Conservation (phyloP, 1,139 yeast genomes). For the Sugiyamaella sp. region DNA sequence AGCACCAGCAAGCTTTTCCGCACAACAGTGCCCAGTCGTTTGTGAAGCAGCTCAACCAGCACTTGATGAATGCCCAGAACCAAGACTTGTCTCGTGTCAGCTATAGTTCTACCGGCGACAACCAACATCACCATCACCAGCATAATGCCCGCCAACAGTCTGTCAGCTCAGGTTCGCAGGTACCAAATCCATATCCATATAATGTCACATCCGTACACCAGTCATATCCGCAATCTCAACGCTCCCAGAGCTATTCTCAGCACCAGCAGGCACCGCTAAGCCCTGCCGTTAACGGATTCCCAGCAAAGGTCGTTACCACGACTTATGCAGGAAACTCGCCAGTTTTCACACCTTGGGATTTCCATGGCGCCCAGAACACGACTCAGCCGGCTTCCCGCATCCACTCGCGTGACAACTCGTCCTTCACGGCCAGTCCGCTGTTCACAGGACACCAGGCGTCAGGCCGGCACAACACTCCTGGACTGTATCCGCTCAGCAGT, state of each 20-base stretch:
- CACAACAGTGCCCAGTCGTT: slow-evolving; percentile 1
- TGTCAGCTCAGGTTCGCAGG: slow-evolving; percentile 1
- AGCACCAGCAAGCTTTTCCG: not conserved
- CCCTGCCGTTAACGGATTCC: not conserved
- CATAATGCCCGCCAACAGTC: not conserved
- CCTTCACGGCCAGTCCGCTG: slow-evolving; percentile 8
- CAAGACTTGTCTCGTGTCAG: not conserved
- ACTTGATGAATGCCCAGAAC: slow-evolving; percentile 2
- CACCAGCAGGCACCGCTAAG: not conserved
- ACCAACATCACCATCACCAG: too few species aligned
- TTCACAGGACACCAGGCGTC: slow-evolving; percentile 6
- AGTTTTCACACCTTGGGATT: slow-evolving; percentile 11
- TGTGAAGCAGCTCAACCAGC: slow-evolving; percentile 9
- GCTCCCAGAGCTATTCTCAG: not conserved
- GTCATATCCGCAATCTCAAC: not conserved
- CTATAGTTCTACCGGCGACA: not conserved
- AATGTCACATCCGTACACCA: not conserved
- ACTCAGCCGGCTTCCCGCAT: slow-evolving; percentile 4
- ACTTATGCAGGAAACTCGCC: slow-evolving; percentile 3
- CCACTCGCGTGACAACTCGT: slow-evolving; percentile 11
- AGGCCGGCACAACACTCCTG: not conserved
- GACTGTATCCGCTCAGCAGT: slow-evolving; percentile 11
- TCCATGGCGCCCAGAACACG: slow-evolving; percentile 7
- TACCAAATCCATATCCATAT: not conserved
- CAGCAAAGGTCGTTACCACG: not conserved